Evolutionary conservation across 345 rosid species (phyloP), one percentile per base, ranked within the genome.

Genomic region (Pistacia vera): DNA sequence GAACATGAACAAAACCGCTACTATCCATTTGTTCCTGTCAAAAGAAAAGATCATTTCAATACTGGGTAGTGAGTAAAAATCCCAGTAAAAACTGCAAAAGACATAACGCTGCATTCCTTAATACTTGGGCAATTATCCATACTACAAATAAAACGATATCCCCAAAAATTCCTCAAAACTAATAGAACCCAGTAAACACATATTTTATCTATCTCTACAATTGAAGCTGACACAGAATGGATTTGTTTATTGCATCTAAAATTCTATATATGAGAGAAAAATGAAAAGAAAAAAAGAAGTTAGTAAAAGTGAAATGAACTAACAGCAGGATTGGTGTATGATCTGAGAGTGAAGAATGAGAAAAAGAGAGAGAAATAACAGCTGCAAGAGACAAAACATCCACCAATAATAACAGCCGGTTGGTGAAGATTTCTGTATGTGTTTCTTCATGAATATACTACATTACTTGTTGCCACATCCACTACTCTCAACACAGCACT

Each of bases 21-120:
- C 97, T 35, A 90, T 72, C 97, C 98, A 93, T 95, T 83, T 93
- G 98, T 75, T 93, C 98, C 98, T 95, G 80, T 9, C 71, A 61
- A 57, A 76, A 68, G 44, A 4, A 38, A 41, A 38, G 66, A 70
- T 66, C 16, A 74, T 22, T 22, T 22, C 22, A 22, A 22, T 22
- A 22, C 22, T 22, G 22, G 22, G 22, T 22, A 22, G 22, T 22
- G 22, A 22, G 22, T 22, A 22, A 22, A 22, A 22, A 22, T 22
- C 22, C 22, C 22, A 59, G 38, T 4, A 36, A 36, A 3, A 38
- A 38, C 44, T 38, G 44, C 44, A 38, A 4, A 38, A 3, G 6
- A 7, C 44, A 38, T 0, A 38, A 38, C 6, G 44, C 44, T 38
- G 44, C 44, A 38, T 38, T 5, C 44, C 18, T 63, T 46, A 65